Conservation (phyloP, 768 basidiomycete species). For the Russula dissimulans region DNA sequence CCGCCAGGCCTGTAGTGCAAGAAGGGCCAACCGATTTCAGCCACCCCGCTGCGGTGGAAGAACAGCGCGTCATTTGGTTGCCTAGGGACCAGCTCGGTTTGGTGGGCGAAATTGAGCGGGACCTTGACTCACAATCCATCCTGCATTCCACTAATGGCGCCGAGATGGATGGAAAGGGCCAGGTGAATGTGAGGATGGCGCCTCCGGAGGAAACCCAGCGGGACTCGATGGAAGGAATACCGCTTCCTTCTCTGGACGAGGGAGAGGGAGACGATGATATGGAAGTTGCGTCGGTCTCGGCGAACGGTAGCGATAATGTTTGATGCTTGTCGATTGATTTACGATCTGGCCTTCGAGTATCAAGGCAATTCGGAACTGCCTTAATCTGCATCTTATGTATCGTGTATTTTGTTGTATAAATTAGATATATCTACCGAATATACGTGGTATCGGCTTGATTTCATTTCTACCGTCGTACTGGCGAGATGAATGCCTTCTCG, state of each 20-base stretch:
- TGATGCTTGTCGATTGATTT: not conserved
- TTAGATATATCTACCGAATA: too few species aligned
- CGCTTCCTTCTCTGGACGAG: not conserved
- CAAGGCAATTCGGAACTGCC: not conserved
- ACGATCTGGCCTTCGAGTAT: not conserved
- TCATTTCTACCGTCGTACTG: too few species aligned
- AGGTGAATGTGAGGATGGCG: conserved; percentile 40
- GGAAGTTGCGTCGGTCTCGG: not conserved
- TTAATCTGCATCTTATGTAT: not conserved
- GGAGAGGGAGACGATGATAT: not conserved
- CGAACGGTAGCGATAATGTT: not conserved
- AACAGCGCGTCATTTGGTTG: conserved; percentile 79
- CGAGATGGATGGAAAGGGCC: conserved; percentile 52
- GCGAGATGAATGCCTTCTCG: too few species aligned
- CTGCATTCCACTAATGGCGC: conserved; percentile 42
- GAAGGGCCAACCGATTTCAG: conserved; percentile 50
- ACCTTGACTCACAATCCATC: conserved; percentile 44
- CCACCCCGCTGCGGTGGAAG: conserved; percentile 70
- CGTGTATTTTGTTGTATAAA: not conserved
- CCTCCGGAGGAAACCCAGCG: conserved; percentile 30
- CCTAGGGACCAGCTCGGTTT: conserved; percentile 65
- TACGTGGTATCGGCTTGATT: too few species aligned
- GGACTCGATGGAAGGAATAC: not conserved
- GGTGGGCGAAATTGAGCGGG: conserved; percentile 51
- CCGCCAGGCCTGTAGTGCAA: conserved; percentile 24